These are phyloP conservation scores for Lactifluus volemus DNA, from an alignment of 768 basidiomycete genomes.

Conservation along the genomic window DNA sequence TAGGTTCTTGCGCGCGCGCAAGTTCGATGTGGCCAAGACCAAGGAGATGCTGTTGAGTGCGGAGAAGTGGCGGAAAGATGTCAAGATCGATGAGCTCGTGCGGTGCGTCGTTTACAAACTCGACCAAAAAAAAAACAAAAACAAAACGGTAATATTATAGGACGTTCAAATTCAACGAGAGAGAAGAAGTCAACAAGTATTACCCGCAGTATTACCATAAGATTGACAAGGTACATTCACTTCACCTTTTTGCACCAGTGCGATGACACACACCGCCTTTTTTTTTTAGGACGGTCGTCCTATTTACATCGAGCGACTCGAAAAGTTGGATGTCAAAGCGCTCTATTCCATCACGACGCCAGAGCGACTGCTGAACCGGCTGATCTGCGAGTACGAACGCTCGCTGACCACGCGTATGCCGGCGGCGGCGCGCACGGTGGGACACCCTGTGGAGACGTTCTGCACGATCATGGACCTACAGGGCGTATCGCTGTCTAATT, in stretches of 20 bases:
- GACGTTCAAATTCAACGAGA: constrained; percentile 83
- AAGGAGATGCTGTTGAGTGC: constrained; percentile 76
- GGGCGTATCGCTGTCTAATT: constrained; percentile 59
- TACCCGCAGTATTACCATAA: constrained; percentile 98
- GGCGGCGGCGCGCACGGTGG: constrained; percentile 58
- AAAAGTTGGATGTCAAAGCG: constrained; percentile 77
- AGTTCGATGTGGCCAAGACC: constrained; percentile 76
- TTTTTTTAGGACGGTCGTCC: constrained; percentile 78
- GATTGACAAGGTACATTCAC: constrained; percentile 78
- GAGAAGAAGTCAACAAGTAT: constrained; percentile 74
- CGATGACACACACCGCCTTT: background rate
- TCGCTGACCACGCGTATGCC: constrained; percentile 75
- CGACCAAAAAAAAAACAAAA: no score
- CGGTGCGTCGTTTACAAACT: constrained; percentile 34
- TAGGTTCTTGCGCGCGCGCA: constrained; percentile 88
- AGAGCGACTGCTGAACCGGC: constrained; percentile 81
- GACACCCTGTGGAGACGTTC: constrained; percentile 89
- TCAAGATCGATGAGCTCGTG: constrained; percentile 67
- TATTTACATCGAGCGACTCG: constrained; percentile 89
- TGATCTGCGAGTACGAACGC: constrained; percentile 91
- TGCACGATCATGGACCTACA: constrained; percentile 96
- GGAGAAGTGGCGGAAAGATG: constrained; percentile 88
- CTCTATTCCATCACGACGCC: constrained; percentile 76
- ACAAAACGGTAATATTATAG: constrained; percentile 28
- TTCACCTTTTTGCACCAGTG: no score